phyloP scores from a whole-genome alignment of 2,329 filamentous ascomycete genomes.

The Diaporthe sp. region DNA sequence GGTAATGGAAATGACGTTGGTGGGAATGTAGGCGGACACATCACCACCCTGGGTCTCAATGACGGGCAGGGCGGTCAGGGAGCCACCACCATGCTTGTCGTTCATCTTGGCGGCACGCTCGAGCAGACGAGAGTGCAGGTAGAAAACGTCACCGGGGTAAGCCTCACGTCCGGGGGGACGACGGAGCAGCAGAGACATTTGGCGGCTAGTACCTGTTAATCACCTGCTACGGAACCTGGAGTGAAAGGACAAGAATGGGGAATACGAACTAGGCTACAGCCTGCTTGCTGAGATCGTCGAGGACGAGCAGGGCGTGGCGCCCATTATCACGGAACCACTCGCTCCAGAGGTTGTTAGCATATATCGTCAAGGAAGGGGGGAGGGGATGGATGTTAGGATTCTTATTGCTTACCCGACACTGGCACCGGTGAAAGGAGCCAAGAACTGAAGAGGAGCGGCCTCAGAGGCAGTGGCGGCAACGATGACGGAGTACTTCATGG shows the following conservation, averaged over 20 bases:
- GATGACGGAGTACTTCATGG: slow-evolving; percentile 97
- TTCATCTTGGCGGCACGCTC: slow-evolving; percentile 99
- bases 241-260: too few relatives aligned
- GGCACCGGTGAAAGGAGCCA: slow-evolving; percentile 89
- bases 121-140: slow-evolving; percentile 98
- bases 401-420: neutral
- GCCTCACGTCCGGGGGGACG: slow-evolving; percentile 99
- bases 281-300: slow-evolving; percentile 97
- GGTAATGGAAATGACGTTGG: slow-evolving; percentile 99
- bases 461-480: slow-evolving; percentile 98
- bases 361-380: neutral
- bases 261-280: slow-evolving; percentile 80
- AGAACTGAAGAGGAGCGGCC: slow-evolving; percentile 93
- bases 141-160: slow-evolving; percentile 99
- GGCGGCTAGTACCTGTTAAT: slow-evolving; percentile 65
- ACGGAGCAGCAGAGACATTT: slow-evolving; percentile 98
- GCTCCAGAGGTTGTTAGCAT: too few relatives aligned
- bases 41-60: slow-evolving; percentile 99
- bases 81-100: slow-evolving; percentile 94
- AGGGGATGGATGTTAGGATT: neutral
- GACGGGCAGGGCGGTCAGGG: slow-evolving; percentile 95
- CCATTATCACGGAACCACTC: slow-evolving; percentile 88
- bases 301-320: slow-evolving; percentile 91
- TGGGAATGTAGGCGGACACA: slow-evolving; percentile 99
- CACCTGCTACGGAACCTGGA: too few relatives aligned